These are phyloP conservation scores for Ensete ventricosum DNA, from an alignment of 176 grass and related monocot species.

Conservation along the genomic window DNA sequence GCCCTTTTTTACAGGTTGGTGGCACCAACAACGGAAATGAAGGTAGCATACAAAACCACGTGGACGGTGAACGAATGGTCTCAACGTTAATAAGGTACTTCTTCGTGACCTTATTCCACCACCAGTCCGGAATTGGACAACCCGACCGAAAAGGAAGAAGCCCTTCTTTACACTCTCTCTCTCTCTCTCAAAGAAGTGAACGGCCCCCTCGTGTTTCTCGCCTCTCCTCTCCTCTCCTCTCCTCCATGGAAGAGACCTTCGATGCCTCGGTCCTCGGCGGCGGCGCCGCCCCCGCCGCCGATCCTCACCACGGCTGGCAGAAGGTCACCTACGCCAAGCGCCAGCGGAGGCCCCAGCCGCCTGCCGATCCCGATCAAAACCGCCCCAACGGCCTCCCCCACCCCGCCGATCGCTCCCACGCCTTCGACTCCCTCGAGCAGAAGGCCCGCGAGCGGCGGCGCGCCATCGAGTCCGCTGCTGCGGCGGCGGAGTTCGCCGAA, in stretches of 20 bases:
- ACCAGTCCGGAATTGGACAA: no score
- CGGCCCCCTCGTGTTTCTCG: background rate
- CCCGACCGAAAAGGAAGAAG: no score
- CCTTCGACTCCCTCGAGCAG: conserved; percentile 75
- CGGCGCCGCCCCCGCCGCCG: conserved; percentile 10
- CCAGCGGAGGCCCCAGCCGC: conserved; percentile 22
- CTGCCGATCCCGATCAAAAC: conserved; percentile 11
- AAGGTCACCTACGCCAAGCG: conserved; percentile 87
- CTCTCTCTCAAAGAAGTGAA: no score
- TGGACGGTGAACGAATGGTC: no score
- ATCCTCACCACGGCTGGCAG: conserved; percentile 74
- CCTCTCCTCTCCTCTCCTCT: background rate
- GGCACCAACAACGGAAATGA: no score
- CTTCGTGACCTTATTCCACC: no score
- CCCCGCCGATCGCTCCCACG: conserved; percentile 19
- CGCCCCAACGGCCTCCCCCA: conserved; percentile 9
- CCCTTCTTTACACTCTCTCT: no score
- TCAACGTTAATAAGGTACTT: no score
- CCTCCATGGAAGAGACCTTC: conserved; percentile 46
- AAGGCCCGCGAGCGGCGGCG: conserved; percentile 71
- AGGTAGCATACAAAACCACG: no score
- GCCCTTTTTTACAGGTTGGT: no score
- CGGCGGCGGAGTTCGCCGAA: conserved; percentile 17
- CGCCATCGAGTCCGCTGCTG: conserved; percentile 51
- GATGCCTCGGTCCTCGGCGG: conserved; percentile 10